A percentile compares a stretch with the other conserved stretches of the same genome.
phyloP scores from a whole-genome alignment of 139 green algal species.

The Haematococcus lacustris region DNA sequence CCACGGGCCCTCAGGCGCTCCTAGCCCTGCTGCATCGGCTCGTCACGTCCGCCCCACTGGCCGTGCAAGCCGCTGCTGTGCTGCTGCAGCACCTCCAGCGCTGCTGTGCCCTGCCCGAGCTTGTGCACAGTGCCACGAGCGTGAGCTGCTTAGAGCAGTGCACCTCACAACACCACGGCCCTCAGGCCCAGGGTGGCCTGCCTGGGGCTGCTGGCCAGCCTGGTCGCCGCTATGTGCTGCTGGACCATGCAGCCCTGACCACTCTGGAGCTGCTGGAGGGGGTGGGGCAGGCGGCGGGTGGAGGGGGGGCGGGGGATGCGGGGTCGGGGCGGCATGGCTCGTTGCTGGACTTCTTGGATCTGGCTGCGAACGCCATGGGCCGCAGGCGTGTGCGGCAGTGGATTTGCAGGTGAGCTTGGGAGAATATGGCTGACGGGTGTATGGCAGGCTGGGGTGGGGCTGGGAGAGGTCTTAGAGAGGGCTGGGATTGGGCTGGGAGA shows the following conservation, averaged over 20 bases:
- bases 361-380: constrained; percentile 27
- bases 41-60: not conserved
- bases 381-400: constrained; percentile 32
- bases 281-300: too few relatives aligned
- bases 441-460: too few relatives aligned
- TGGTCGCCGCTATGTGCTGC: constrained; percentile 36
- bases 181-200: too few relatives aligned
- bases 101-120: constrained; percentile 9
- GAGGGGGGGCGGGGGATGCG: too few relatives aligned
- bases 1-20: not conserved
- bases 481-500: too few relatives aligned
- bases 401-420: constrained; percentile 38
- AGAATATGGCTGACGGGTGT: too few relatives aligned
- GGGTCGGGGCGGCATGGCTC: constrained; percentile 24
- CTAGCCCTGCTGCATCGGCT: not conserved
- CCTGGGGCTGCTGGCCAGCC: too few relatives aligned
- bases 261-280: constrained; percentile 44
- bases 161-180: too few relatives aligned
- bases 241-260: constrained; percentile 41
- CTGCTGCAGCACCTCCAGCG: constrained; percentile 11
- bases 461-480: too few relatives aligned
- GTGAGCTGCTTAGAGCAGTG: too few relatives aligned
- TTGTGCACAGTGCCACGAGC: too few relatives aligned
- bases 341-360: constrained; percentile 43
- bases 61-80: constrained; percentile 10